A percentile compares a stretch with the other conserved stretches of the same genome.
Conservation (phyloP, 805 yeast species). For the Teunomyces atbi region DNA sequence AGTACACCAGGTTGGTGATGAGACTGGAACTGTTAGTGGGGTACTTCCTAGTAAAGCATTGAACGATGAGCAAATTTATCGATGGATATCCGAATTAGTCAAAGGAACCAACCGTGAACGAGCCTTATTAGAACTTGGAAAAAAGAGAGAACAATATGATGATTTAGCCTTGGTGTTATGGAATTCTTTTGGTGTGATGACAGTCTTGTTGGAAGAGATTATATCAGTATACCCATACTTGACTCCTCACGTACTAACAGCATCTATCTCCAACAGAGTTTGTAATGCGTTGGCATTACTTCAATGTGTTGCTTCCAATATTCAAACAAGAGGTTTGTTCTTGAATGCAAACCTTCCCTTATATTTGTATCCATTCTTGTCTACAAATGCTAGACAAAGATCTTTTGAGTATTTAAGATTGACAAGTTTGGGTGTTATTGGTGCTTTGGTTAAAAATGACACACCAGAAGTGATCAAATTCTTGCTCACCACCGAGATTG, state of each 20-base stretch:
- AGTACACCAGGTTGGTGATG: neutral
- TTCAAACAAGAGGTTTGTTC: slow-evolving; percentile 82
- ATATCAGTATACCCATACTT: slow-evolving; percentile 85
- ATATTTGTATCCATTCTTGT: slow-evolving; percentile 88
- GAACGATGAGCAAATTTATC: slow-evolving; percentile 75
- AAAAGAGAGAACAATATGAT: slow-evolving; percentile 91
- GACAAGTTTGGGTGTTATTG: slow-evolving; percentile 94
- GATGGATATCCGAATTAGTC: slow-evolving; percentile 86
- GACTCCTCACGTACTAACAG: slow-evolving; percentile 81
- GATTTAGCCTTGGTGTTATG: slow-evolving; percentile 90
- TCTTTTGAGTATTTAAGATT: slow-evolving; percentile 91
- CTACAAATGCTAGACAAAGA: slow-evolving; percentile 86
- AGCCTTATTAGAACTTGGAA: slow-evolving; percentile 87
- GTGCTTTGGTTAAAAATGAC: slow-evolving; percentile 94
- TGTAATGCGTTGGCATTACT: slow-evolving; percentile 92
- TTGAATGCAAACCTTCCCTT: slow-evolving; percentile 89
- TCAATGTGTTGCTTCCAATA: slow-evolving; percentile 96
- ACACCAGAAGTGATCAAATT: slow-evolving; percentile 93
- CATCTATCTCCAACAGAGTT: slow-evolving; percentile 86
- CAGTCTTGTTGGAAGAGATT: slow-evolving; percentile 84
- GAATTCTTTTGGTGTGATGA: slow-evolving; percentile 97
- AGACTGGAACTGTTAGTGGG: neutral
- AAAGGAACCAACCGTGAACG: slow-evolving; percentile 91
- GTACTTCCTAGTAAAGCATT: slow-evolving; percentile 24
- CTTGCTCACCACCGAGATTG: slow-evolving; percentile 90